Conservation (phyloP, 2,329 filamentous ascomycete genomes). For the Fusarium guadeloupense region DNA sequence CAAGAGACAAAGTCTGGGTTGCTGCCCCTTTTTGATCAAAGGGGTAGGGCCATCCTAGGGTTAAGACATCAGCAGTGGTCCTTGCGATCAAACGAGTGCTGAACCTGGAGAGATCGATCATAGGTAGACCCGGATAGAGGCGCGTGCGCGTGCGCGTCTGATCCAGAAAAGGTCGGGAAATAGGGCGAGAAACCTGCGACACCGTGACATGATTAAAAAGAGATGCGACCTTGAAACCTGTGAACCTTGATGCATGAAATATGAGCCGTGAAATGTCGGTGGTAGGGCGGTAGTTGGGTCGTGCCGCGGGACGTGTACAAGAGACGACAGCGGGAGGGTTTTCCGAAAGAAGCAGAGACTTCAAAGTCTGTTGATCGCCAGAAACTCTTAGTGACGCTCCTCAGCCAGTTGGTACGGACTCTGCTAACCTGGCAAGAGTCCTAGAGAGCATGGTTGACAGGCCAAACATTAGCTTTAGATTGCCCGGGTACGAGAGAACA, state of each 20-base stretch:
- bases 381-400: conserved; percentile 41
- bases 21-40: conserved; percentile 25
- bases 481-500: conserved; percentile 87
- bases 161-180: conserved; percentile 19
- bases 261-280: conserved; percentile 22
- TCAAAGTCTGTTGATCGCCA: conserved; percentile 43
- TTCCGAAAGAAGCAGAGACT: conserved; percentile 37
- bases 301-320: conserved; percentile 5
- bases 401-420: conserved; percentile 39
- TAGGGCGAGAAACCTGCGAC: conserved; percentile 38
- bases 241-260: conserved; percentile 33
- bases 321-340: conserved; percentile 8
- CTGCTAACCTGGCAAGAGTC: conserved; percentile 54
- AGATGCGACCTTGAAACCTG: conserved; percentile 25
- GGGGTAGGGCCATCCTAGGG: conserved; percentile 43
- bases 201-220: conserved; percentile 42
- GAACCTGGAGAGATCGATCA: conserved; percentile 39
- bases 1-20: conserved; percentile 29
- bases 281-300: conserved; percentile 9
- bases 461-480: conserved; percentile 72
- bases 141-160: conserved; percentile 12
- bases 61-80: conserved; percentile 44
- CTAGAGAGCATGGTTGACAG: conserved; percentile 58
- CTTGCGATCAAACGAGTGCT: conserved; percentile 42
- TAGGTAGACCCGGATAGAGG: conserved; percentile 15